Evolutionary conservation across 1,139 yeast species (phyloP).

Genomic region (Fermentozyma sake): DNA sequence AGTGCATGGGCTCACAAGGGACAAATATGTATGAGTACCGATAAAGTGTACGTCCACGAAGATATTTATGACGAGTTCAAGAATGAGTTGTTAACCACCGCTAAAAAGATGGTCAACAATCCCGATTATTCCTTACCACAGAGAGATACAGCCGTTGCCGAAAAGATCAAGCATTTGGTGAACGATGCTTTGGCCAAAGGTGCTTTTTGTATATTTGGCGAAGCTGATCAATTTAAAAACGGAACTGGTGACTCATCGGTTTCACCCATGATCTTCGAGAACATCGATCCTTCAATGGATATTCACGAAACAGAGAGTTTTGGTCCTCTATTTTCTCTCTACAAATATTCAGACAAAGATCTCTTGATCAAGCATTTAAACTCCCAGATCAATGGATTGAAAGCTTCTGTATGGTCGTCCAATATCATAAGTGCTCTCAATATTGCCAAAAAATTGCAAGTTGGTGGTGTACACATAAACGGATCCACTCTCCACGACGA

Average conservation of each 20-base stretch:
- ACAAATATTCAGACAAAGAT: conserved; percentile 29
- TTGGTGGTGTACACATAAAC: conserved; percentile 52
- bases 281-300: conserved; percentile 29
- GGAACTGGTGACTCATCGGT: conserved; percentile 7
- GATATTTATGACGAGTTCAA: conserved; percentile 25
- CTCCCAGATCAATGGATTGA: conserved; percentile 13
- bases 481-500: conserved; percentile 47
- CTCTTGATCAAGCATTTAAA: conserved; percentile 15
- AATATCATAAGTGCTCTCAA: conserved; percentile 37
- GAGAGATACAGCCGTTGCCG: conserved; percentile 23
- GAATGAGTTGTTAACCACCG: conserved; percentile 16
- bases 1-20: conserved; percentile 41
- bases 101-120: conserved; percentile 13
- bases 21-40: conserved; percentile 46
- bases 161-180: conserved; percentile 22
- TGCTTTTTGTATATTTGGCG: conserved; percentile 30
- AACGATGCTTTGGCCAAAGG: conserved; percentile 41
- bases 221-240: conserved; percentile 8
- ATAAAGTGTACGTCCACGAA: conserved; percentile 31
- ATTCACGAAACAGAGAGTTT: conserved; percentile 37
- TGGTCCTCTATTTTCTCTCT: conserved; percentile 45
- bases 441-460: conserved; percentile 32
- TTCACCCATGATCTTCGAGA: conserved; percentile 31
- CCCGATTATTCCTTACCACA: conserved; percentile 23
- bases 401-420: conserved; percentile 52